Base-by-base conservation (phyloP, 148 eudicot species). In the Limonium bicolor region DNA sequence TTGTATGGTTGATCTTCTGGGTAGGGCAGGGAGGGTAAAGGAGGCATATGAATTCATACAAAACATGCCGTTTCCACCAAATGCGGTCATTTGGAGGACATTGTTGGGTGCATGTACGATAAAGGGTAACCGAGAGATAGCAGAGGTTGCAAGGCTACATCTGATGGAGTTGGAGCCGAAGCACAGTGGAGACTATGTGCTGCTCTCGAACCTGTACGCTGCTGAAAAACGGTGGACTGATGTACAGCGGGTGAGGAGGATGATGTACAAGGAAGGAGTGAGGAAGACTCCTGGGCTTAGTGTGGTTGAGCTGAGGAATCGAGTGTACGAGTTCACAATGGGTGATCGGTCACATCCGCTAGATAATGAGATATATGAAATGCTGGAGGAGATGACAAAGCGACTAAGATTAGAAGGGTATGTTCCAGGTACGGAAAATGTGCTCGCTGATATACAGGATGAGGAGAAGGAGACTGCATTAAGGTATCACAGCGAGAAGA, bases 401-500 rank as follows among this genome's bases (percentile, higher is more conserved):
- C 35, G 57, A 13, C 60, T 85, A 35, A 72, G 72, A 52, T 31
- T 60, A 53, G 73, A 85, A 56, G 95, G 95, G 2, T 85, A 80
- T 40, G 64, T 51, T 19, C 86, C 95, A 43, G 65, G 50, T 19
- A 74, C 77, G 0, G 36, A 49, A 10, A 71, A 74, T 50, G 95
- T 85, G 45, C 75, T 80, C 17, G 82, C 86, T 1, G 92, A 85
- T 27, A 80, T 85, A 45, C 77, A 85, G 62, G 92, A 85, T 15
- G 95, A 85, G 51, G 95, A 85, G 51, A 85, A 80, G 60, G 95
- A 85, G 54, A 74, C 73, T 13, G 86, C 92, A 24, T 55, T 85
- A 52, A 57, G 67, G 23, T 74, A 77, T 65, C 95, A 85, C 29
- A 77, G 92, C 48, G 92, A 80, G 66, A 85, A 80, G 67, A 77